Percentiles rank a stretch among this genome's conserved stretches.
phyloP scores from a whole-genome alignment of 768 basidiomycete genomes.

The Kwoniella bestiolae region DNA sequence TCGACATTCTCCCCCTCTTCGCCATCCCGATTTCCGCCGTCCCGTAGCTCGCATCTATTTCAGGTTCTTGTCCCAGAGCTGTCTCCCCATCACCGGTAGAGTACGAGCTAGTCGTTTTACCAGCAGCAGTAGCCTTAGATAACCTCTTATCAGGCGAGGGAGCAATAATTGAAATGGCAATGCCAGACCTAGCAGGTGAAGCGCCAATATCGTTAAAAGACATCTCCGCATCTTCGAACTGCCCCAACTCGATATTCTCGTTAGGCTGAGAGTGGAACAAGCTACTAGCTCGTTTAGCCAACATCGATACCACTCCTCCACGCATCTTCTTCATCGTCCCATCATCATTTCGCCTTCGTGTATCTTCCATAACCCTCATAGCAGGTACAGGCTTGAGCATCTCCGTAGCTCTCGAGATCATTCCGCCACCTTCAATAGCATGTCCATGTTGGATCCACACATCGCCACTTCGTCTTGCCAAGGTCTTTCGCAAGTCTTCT shows the following conservation, averaged over 20 bases:
- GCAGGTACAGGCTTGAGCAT: constrained; percentile 51
- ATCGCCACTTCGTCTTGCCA: constrained; percentile 43
- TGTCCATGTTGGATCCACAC: constrained; percentile 49
- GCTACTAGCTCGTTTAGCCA: constrained; percentile 27
- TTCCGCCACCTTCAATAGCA: constrained; percentile 33
- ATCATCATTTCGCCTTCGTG: background rate
- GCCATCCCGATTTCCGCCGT: constrained; percentile 27
- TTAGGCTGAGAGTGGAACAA: constrained; percentile 6
- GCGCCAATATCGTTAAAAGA: background rate
- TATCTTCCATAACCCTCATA: constrained; percentile 36
- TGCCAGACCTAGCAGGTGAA: constrained; percentile 18
- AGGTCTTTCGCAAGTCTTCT: constrained; percentile 28
- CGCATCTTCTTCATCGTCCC: constrained; percentile 9
- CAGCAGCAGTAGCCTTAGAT: background rate
- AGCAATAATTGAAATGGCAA: constrained; percentile 23
- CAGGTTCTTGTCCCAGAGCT: no score
- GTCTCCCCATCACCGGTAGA: constrained; percentile 8
- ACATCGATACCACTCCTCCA: constrained; percentile 43
- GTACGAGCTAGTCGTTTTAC: constrained; percentile 1
- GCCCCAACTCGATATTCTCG: constrained; percentile 24
- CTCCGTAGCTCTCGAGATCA: constrained; percentile 38
- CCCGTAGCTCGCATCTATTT: constrained; percentile 5
- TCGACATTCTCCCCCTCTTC: constrained; percentile 40
- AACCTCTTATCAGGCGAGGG: constrained; percentile 22
- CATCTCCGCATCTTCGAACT: constrained; percentile 27